phyloP scores from a whole-genome alignment of 2,329 filamentous ascomycete species.

The Colletotrichum sp. region DNA sequence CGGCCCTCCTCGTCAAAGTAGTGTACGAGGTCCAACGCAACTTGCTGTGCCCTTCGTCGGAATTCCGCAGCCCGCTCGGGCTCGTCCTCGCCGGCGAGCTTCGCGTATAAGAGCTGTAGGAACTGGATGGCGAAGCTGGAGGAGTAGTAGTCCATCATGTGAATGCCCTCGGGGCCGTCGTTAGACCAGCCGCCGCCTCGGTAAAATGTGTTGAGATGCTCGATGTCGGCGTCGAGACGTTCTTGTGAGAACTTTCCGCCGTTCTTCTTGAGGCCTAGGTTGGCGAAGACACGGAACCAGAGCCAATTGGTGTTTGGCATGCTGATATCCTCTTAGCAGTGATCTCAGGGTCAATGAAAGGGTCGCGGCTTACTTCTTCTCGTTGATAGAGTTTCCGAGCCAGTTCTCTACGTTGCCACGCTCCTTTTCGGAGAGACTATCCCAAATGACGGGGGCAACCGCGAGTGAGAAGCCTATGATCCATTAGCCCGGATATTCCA shows the following conservation, averaged over 20 bases:
- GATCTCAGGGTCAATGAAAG: background rate
- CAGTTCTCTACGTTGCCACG: slow-evolving; percentile 72
- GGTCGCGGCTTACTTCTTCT: slow-evolving; percentile 64
- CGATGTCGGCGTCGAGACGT: slow-evolving; percentile 75
- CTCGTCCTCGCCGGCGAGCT: slow-evolving; percentile 71
- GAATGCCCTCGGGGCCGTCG: slow-evolving; percentile 78
- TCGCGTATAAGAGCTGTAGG: slow-evolving; percentile 77
- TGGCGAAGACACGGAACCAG: slow-evolving; percentile 87
- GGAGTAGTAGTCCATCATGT: slow-evolving; percentile 87
- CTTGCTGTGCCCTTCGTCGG: slow-evolving; percentile 68
- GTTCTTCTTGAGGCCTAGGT: slow-evolving; percentile 78
- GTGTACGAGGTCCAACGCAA: slow-evolving; percentile 74
- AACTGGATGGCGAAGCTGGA: slow-evolving; percentile 85
- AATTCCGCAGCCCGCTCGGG: slow-evolving; percentile 72
- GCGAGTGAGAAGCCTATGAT: slow-evolving; percentile 69
- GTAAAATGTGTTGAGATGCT: slow-evolving; percentile 81
- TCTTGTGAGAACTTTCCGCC: slow-evolving; percentile 73
- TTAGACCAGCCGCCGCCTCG: slow-evolving; percentile 85
- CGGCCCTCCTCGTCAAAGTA: slow-evolving; percentile 78
- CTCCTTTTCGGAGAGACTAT: slow-evolving; percentile 66
- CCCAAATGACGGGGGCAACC: slow-evolving; percentile 71
- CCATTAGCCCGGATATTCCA: background rate
- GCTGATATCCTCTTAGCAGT: slow-evolving; percentile 42
- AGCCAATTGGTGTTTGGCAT: slow-evolving; percentile 76
- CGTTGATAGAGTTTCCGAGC: slow-evolving; percentile 78